phyloP scores from a whole-genome alignment of 345 rosid genomes.

The Bretschneidera sinensis region DNA sequence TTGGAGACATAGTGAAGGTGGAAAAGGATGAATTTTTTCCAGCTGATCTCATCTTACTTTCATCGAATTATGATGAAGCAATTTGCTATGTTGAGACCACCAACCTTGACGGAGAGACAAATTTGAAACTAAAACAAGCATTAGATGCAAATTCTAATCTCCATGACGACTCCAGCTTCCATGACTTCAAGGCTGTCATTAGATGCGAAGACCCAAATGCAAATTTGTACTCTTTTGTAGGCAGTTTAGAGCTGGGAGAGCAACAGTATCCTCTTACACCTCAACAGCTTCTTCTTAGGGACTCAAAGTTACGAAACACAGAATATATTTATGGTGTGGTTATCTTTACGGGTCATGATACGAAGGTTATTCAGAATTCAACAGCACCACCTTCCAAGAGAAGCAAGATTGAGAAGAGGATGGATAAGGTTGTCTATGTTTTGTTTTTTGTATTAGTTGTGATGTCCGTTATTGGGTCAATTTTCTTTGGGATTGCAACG shows the following conservation, averaged over 20 bases:
- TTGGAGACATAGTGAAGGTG: slow-evolving; percentile 86
- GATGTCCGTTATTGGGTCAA: slow-evolving; percentile 61
- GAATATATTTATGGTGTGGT: slow-evolving; percentile 81
- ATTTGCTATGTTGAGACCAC: slow-evolving; percentile 95
- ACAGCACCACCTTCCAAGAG: slow-evolving; percentile 93
- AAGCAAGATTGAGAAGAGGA: slow-evolving; percentile 82
- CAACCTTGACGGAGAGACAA: slow-evolving; percentile 97
- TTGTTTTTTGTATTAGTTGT: slow-evolving; percentile 62
- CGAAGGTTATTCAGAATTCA: slow-evolving; percentile 91
- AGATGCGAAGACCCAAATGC: slow-evolving; percentile 97
- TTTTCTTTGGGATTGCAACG: slow-evolving; percentile 72
- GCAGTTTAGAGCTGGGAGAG: slow-evolving; percentile 63
- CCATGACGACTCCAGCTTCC: slow-evolving; percentile 61
- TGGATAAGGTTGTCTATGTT: slow-evolving; percentile 70
- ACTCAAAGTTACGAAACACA: slow-evolving; percentile 85
- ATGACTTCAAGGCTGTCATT: slow-evolving; percentile 55
- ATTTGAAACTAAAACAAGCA: slow-evolving; percentile 81
- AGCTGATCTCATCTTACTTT: slow-evolving; percentile 82
- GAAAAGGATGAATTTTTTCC: slow-evolving; percentile 95
- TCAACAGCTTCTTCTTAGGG: slow-evolving; percentile 90
- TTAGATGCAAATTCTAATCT: slow-evolving; percentile 53
- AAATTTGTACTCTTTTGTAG: slow-evolving; percentile 74
- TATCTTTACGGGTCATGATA: slow-evolving; percentile 83
- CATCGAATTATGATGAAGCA: slow-evolving; percentile 84
- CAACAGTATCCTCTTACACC: slow-evolving; percentile 69